Percentiles rank a stretch among this genome's conserved stretches.
Conservation (phyloP, 2,329 filamentous ascomycete genomes). For the Dactylellina cionopaga region DNA sequence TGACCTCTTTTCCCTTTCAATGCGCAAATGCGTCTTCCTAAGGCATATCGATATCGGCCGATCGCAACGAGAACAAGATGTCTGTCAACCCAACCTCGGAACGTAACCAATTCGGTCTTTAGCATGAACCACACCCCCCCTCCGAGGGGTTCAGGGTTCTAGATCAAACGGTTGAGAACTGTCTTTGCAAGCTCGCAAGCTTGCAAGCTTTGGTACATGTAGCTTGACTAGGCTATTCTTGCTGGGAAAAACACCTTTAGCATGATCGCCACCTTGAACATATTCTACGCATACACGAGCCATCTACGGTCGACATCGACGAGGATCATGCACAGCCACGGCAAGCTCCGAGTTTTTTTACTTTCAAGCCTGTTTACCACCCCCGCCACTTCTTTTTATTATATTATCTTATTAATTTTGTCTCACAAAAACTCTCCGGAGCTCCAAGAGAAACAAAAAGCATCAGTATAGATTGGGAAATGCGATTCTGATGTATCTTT, state of each 20-base stretch:
- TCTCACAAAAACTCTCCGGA: no score
- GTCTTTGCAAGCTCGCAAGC: no score
- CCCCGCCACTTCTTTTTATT: neutral
- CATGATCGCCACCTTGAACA: no score
- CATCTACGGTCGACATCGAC: conserved; percentile 13
- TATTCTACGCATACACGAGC: conserved; percentile 13
- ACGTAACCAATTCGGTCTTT: no score
- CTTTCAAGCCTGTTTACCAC: no score
- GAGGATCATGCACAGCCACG: conserved; percentile 15
- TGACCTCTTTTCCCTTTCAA: neutral
- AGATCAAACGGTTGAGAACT: neutral
- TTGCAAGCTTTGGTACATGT: no score
- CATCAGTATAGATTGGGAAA: conserved; percentile 20
- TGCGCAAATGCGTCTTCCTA: neutral
- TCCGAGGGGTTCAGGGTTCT: neutral
- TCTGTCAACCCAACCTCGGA: no score
- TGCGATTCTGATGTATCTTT: conserved; percentile 10
- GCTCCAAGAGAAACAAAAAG: conserved; percentile 18
- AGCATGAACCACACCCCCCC: neutral
- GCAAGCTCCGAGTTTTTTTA: no score
- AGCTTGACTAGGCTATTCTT: conserved; percentile 21
- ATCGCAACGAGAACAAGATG: neutral
- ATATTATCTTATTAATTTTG: no score
- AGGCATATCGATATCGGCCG: neutral
- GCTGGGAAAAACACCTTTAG: conserved; percentile 9